Base-by-base conservation (phyloP, 2,329 filamentous ascomycete species). In the Aspergillus sojae region DNA sequence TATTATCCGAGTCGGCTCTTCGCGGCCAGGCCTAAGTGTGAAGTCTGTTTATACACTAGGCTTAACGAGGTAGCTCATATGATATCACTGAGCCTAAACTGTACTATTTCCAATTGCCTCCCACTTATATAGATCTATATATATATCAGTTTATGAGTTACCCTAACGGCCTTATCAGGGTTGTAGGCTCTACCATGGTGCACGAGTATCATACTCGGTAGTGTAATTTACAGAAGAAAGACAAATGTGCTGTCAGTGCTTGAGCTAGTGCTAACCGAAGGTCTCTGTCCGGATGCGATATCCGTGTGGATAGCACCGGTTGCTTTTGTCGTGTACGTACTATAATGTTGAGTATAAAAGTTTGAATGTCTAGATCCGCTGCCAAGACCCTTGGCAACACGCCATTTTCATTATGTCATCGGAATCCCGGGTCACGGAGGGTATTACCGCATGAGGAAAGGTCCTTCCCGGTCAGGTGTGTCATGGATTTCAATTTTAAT, bases 371-470 rank as follows among this genome's bases (percentile, higher is more conserved):
- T 46, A 54, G 36, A 16, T 60, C 58, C 50, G 52, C 39, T 10
- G 50, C 58, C 58, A 60, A 60, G 58, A n/a, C 14, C 23, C 58
- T 60, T 60, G 58, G 58, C 58, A 46, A n/a, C 9, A 19, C 2
- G 4, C 36, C 28, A 32, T 52, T 46, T 23, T 41, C n/a, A 45
- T 60, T 41, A 43, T 23, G 23, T 41, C 32, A 50, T 54, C 58
- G 36, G 58, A 45, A 52, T 21, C 28, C 21, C 50, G 58, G 58
- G 6, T 23, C 34, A 19, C 58, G 58, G 58, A 60, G 50, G 14
- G 50, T 60, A 54, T 55, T 60, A 12, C 58, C 14, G 12, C 4
- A 60, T 60, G 4, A 9, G 58, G 58, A 32, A 60, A 45, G 7
- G 32, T 12, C 21, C 52, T 26, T 36, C 32, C 32, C 5, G 14